Evolutionary conservation across 805 yeast species (phyloP).

Genomic region (Candida lessepsii): DNA sequence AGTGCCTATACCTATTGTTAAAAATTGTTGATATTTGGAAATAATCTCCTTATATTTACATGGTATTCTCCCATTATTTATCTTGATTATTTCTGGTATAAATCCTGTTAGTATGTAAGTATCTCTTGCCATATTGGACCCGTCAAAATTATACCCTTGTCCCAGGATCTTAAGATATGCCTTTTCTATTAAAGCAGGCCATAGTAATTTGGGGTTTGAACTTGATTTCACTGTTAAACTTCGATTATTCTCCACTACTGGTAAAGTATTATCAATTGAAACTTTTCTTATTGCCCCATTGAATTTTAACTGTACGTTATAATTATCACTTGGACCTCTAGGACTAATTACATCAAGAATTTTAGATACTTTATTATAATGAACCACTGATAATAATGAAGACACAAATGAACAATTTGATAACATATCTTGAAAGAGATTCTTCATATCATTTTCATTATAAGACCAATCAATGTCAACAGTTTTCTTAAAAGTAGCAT

Average conservation of each 20-base stretch:
- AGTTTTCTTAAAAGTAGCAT: constrained; percentile 10
- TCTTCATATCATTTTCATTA: constrained; percentile 18
- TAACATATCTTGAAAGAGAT: constrained; percentile 49
- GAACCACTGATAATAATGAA: constrained; percentile 52
- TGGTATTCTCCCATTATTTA: constrained; percentile 37
- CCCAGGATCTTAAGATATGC: constrained; percentile 64
- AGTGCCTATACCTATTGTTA: constrained; percentile 67
- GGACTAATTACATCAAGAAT: constrained; percentile 26
- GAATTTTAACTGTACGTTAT: constrained; percentile 43
- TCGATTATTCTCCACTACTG: constrained; percentile 23
- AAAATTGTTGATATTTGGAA: neutral
- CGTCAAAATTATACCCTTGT: constrained; percentile 58
- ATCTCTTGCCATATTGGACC: constrained; percentile 77
- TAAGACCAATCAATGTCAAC: constrained; percentile 46
- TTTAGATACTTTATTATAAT: constrained; percentile 18
- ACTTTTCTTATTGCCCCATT: constrained; percentile 55
- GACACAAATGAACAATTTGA: constrained; percentile 78
- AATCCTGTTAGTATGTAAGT: constrained; percentile 66
- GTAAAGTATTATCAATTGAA: constrained; percentile 46
- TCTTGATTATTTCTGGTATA: constrained; percentile 58
- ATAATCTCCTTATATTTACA: neutral
- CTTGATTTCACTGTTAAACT: constrained; percentile 37
- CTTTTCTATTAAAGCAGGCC: constrained; percentile 79
- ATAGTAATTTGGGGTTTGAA: constrained; percentile 32
- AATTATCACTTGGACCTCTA: constrained; percentile 25